These are phyloP conservation scores for Diatrype stigma DNA, from an alignment of 2,329 filamentous ascomycete genomes.

Conservation along the genomic window DNA sequence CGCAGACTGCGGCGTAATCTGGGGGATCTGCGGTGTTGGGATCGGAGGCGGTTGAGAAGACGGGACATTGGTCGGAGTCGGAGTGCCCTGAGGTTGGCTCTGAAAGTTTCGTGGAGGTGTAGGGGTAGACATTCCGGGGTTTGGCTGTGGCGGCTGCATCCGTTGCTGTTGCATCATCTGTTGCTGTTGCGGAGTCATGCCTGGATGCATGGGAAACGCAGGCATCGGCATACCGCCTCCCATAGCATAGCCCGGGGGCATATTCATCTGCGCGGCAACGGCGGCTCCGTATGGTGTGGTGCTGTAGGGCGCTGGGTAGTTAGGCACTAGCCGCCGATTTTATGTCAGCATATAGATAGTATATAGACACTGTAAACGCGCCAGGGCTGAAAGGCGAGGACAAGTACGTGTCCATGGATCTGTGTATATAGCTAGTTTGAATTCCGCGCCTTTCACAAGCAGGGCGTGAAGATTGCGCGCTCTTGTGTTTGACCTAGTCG, in stretches of 20 bases:
- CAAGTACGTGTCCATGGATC: slow-evolving; percentile 13
- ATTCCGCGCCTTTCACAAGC: too few species aligned
- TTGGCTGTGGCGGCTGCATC: slow-evolving; percentile 34
- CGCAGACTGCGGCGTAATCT: neutral
- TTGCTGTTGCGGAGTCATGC: slow-evolving; percentile 42
- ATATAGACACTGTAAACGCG: slow-evolving; percentile 2
- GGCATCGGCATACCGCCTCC: slow-evolving; percentile 44
- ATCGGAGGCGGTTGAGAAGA: slow-evolving; percentile 29
- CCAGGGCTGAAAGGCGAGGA: slow-evolving; percentile 10
- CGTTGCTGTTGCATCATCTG: slow-evolving; percentile 40
- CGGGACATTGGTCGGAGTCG: slow-evolving; percentile 32
- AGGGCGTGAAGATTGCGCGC: slow-evolving; percentile 1
- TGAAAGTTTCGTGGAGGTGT: slow-evolving; percentile 35
- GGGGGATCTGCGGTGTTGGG: slow-evolving; percentile 13
- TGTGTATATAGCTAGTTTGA: too few species aligned
- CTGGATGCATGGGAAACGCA: slow-evolving; percentile 52
- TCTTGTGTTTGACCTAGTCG: slow-evolving; percentile 7
- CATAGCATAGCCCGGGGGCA: slow-evolving; percentile 55
- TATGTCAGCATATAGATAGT: slow-evolving; percentile 24
- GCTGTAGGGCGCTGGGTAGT: slow-evolving; percentile 55
- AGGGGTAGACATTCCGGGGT: slow-evolving; percentile 30
- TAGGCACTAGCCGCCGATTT: slow-evolving; percentile 41
- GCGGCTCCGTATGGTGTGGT: slow-evolving; percentile 53
- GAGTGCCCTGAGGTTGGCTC: slow-evolving; percentile 30
- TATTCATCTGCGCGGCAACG: slow-evolving; percentile 44